Evolutionary conservation across 2,329 filamentous ascomycete genomes (phyloP).

Genomic region (Aureobasidium sp.): DNA sequence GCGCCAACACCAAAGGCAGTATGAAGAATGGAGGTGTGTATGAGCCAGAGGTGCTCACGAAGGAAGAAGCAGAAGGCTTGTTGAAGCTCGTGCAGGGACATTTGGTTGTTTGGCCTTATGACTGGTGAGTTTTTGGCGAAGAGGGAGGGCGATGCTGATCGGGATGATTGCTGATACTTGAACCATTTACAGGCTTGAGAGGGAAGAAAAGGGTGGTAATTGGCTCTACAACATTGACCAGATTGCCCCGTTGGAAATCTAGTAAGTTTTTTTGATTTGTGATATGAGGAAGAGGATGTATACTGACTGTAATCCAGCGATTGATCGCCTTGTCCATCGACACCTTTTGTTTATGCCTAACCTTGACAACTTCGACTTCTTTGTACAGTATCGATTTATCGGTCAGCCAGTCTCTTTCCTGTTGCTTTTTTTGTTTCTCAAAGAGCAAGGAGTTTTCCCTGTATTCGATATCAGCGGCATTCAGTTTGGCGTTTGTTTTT

Average conservation of each 20-base stretch:
- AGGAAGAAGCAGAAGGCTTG: slow-evolving; percentile 72
- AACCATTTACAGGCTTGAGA: slow-evolving; percentile 56
- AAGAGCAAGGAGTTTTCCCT: too few species aligned
- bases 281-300: not conserved
- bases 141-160: not conserved
- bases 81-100: slow-evolving; percentile 78
- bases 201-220: slow-evolving; percentile 86
- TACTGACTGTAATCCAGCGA: not conserved
- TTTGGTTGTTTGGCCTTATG: slow-evolving; percentile 87
- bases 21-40: slow-evolving; percentile 49
- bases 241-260: slow-evolving; percentile 93
- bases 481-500: too few species aligned
- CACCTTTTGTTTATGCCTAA: not conserved
- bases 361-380: not conserved
- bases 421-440: not conserved
- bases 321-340: not conserved
- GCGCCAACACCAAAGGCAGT: slow-evolving; percentile 64
- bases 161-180: slow-evolving; percentile 18
- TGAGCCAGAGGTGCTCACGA: slow-evolving; percentile 67
- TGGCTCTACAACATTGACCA: slow-evolving; percentile 97
- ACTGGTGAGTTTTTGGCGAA: slow-evolving; percentile 53
- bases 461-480: too few species aligned
- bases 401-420: too few species aligned
- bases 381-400: not conserved
- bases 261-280: slow-evolving; percentile 51